Percentiles rank a stretch among this genome's conserved stretches.
phyloP scores from a whole-genome alignment of 495 filamentous ascomycete species.

The Hypoxylon crocopeplum region DNA sequence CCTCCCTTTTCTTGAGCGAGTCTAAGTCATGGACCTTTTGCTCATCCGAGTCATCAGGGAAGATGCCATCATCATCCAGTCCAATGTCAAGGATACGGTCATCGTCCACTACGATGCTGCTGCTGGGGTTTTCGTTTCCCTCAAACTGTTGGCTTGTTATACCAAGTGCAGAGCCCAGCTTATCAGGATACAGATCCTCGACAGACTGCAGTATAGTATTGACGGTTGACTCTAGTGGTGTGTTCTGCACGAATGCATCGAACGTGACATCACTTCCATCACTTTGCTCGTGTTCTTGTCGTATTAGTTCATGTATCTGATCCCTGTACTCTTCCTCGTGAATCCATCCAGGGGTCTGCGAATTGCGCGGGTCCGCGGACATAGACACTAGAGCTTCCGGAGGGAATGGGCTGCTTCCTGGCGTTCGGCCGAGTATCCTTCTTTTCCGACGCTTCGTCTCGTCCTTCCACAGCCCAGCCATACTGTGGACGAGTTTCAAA shows the following conservation, averaged over 20 bases:
- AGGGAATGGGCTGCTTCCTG: conserved; percentile 75
- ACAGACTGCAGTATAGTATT: conserved; percentile 82
- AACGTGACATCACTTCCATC: conserved; percentile 61
- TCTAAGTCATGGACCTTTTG: conserved; percentile 41
- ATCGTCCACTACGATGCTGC: conserved; percentile 55
- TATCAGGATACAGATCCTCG: conserved; percentile 81
- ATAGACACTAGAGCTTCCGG: conserved; percentile 82
- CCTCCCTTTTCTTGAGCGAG: conserved; percentile 4
- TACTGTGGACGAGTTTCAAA: conserved; percentile 84
- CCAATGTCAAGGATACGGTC: conserved; percentile 47
- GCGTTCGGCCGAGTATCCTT: conserved; percentile 65
- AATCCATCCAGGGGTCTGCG: conserved; percentile 77
- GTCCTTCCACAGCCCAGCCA: conserved; percentile 93
- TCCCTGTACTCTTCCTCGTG: conserved; percentile 85
- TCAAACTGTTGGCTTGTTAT: conserved; percentile 37
- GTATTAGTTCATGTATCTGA: conserved; percentile 64
- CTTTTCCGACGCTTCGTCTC: conserved; percentile 81
- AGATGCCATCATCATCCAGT: conserved; percentile 49
- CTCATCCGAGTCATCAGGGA: conserved; percentile 63
- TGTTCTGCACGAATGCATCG: conserved; percentile 64
- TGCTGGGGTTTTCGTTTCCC: conserved; percentile 32
- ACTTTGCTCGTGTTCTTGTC: conserved; percentile 64
- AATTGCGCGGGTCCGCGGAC: conserved; percentile 78
- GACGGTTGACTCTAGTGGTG: conserved; percentile 62
- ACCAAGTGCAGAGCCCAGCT: conserved; percentile 59